Percentiles rank a stretch among this genome's conserved stretches.
These are phyloP conservation scores for Venturia carpophila DNA, from an alignment of 2,329 filamentous ascomycete species.

Conservation along the genomic window DNA sequence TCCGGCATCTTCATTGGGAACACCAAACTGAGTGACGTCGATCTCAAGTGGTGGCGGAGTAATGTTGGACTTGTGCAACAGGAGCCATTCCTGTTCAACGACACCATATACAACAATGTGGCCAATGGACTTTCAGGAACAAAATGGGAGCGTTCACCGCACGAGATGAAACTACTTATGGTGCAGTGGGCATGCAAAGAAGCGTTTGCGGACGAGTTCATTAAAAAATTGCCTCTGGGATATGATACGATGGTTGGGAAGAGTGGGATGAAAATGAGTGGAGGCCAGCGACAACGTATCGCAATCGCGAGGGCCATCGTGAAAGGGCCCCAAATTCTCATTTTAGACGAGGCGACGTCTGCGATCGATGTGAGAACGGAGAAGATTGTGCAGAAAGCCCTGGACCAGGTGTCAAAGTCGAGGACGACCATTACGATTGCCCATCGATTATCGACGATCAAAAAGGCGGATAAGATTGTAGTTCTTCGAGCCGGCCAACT, in stretches of 20 bases:
- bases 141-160: conserved; percentile 43
- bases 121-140: conserved; percentile 33
- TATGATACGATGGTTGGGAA: conserved; percentile 72
- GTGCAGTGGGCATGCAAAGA: conserved; percentile 37
- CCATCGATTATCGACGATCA: conserved; percentile 66
- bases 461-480: conserved; percentile 69
- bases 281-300: conserved; percentile 76
- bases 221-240: conserved; percentile 38
- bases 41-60: conserved; percentile 39
- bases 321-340: conserved; percentile 55
- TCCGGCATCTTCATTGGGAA: conserved; percentile 25
- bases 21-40: conserved; percentile 27
- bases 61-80: conserved; percentile 39
- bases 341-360: conserved; percentile 70
- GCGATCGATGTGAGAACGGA: conserved; percentile 52
- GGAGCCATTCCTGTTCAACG: conserved; percentile 36
- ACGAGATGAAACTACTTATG: conserved; percentile 50
- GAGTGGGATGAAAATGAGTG: conserved; percentile 63
- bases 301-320: conserved; percentile 67
- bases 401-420: conserved; percentile 52
- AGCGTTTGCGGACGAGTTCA: conserved; percentile 34
- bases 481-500: conserved; percentile 65
- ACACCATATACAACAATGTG: conserved; percentile 35
- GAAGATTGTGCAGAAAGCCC: conserved; percentile 47
- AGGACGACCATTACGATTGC: conserved; percentile 74